Evolutionary conservation across 768 basidiomycete genomes (phyloP), one percentile per base, ranked within the genome.

Genomic region (Lentinula raphanica): DNA sequence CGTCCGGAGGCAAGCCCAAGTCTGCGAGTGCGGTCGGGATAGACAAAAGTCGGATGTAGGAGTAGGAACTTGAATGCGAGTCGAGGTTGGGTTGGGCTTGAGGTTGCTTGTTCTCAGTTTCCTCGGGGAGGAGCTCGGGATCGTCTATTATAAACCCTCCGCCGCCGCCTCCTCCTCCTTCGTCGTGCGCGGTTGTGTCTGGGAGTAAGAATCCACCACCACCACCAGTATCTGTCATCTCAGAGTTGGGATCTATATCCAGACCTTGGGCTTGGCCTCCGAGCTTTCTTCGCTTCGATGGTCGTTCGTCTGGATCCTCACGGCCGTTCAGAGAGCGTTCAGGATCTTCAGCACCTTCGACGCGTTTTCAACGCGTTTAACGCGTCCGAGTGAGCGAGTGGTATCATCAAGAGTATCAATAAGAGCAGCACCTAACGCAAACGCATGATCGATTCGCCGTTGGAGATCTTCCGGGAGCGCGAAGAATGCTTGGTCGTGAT

Each of bases 1-100:
- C 90, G 67, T 91, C 85, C 25, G 86, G 78, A 8, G 82, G 82
- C 7, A 92, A 74, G 60, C 86, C 82, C 19, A 94, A 76, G 17
- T 73, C 64, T 62, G 79, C 79, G 2, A 94, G 79, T 11, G 88
- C 89, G 11, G 69, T 60, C 3, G 90, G 84, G 42, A 92, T 74
- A 21, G 75, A 69, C 12, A 79, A 76, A 29, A 92, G 65, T 0
- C 80, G 76, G 21, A 92, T 83, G 35, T 76, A 71, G 3, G 62
- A 58, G 42, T 62, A 48, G 59, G n/a, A 58, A 21, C n/a, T 59
- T 60, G 19, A 54, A 27, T 36, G 19, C 50, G n/a, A 15, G 32
- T 15, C 50, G 46, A 9, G 63, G 60, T 17, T n/a, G n/a, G n/a
- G n/a, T n/a, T n/a, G n/a, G n/a, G n/a, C n/a, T n/a, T n/a, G n/a